Evolutionary conservation across 1,284 basidiomycete genomes (phyloP), one percentile per base, ranked within the genome.

Genomic region (Pterulicium gracile): DNA sequence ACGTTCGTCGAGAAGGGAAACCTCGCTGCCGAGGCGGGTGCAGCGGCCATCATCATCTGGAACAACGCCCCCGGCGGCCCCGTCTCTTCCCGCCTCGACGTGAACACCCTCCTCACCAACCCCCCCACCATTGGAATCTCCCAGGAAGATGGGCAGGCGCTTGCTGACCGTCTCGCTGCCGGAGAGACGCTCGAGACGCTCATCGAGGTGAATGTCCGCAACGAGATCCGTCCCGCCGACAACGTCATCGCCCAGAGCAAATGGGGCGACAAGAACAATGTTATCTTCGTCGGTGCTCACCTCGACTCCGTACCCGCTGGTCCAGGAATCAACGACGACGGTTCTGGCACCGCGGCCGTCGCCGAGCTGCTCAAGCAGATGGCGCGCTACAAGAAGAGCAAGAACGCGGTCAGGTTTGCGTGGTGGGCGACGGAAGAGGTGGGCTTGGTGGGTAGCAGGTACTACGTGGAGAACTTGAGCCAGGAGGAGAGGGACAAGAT

Each of bases 41-140:
- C 57, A 17, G 51, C 46, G 5, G 55, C 55, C 34, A 48, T 52
- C n/a, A 54, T 60, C 35, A 51, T 60, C 39, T 60, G 55, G 50
- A 59, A 60, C 51, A 56, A 57, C 24, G 47, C 45, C 13, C 51
- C 50, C 17, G 56, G 51, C 13, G n/a, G n/a, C n/a, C n/a, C n/a
- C n/a, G n/a, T n/a, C n/a, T n/a, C n/a, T n/a, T n/a, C n/a, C n/a
- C n/a, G n/a, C n/a, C n/a, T n/a, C n/a, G n/a, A n/a, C n/a, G n/a
- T n/a, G n/a, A n/a, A n/a, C n/a, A n/a, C n/a, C n/a, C n/a, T n/a
- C n/a, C n/a, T n/a, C n/a, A n/a, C n/a, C n/a, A n/a, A n/a, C n/a
- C n/a, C n/a, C n/a, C n/a, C n/a, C n/a, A n/a, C n/a, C n/a, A n/a
- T n/a, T n/a, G n/a, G n/a, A n/a, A n/a, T n/a, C n/a, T n/a, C n/a